These are phyloP conservation scores for Kalmusia sp. DNA, from an alignment of 2,329 filamentous ascomycete species.

Conservation along the genomic window DNA sequence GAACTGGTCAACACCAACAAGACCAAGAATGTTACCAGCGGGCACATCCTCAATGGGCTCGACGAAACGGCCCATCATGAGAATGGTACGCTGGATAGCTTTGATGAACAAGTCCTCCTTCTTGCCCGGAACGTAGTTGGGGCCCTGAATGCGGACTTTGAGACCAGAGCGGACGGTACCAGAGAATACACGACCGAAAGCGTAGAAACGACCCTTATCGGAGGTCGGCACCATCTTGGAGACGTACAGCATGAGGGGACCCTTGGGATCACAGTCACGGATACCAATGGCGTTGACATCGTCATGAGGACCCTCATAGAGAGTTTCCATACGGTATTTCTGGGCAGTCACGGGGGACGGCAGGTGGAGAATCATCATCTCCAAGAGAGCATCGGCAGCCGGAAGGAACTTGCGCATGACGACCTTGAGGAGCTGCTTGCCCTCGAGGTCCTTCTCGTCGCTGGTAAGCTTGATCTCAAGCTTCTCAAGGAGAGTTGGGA, in stretches of 20 bases:
- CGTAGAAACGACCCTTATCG: slow-evolving; percentile 99
- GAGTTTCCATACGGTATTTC: slow-evolving; percentile 96
- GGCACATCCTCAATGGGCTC: slow-evolving; percentile 99
- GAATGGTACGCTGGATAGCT: slow-evolving; percentile 98
- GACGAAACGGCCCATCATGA: slow-evolving; percentile 99
- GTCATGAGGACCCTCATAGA: slow-evolving; percentile 96
- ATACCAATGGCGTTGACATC: slow-evolving; percentile 95
- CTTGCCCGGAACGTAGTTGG: slow-evolving; percentile 97
- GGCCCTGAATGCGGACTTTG: slow-evolving; percentile 99
- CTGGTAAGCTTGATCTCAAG: slow-evolving; percentile 87
- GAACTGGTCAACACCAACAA: slow-evolving; percentile 99
- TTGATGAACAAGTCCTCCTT: slow-evolving; percentile 99
- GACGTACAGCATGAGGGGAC: slow-evolving; percentile 99
- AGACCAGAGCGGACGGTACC: slow-evolving; percentile 97
- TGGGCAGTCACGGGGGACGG: slow-evolving; percentile 95
- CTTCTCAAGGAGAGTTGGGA: slow-evolving; percentile 83
- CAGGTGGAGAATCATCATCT: slow-evolving; percentile 99
- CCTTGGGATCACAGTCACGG: slow-evolving; percentile 98
- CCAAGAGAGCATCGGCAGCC: slow-evolving; percentile 94
- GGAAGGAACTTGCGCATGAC: slow-evolving; percentile 99
- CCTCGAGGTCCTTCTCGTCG: slow-evolving; percentile 92
- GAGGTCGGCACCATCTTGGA: slow-evolving; percentile 99
- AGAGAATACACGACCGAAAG: slow-evolving; percentile 99
- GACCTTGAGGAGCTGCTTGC: slow-evolving; percentile 97
- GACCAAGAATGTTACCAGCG: slow-evolving; percentile 99